Evolutionary conservation across 2,329 filamentous ascomycete species (phyloP).

Genomic region (Colletotrichum sp.): DNA sequence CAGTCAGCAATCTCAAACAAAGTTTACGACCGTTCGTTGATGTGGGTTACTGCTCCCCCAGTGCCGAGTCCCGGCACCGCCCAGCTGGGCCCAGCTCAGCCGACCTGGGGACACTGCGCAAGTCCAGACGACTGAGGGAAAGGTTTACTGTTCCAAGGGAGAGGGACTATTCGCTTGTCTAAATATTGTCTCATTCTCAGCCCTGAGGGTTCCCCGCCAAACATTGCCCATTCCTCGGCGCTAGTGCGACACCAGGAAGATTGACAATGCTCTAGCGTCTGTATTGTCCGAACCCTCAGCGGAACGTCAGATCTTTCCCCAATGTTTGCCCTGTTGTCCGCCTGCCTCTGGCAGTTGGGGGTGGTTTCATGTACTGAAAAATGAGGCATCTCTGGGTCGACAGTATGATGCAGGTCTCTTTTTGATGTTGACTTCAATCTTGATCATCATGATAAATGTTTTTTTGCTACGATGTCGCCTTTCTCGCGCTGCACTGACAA

Average conservation of each 20-base stretch:
- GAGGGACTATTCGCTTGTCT: background rate
- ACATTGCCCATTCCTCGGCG: background rate
- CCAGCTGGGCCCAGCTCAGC: background rate
- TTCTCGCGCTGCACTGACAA: background rate
- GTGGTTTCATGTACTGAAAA: background rate
- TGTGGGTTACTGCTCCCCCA: background rate
- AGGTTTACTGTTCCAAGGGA: background rate
- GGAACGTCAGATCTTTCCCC: background rate
- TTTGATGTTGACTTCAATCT: background rate
- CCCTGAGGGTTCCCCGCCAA: background rate
- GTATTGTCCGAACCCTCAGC: background rate
- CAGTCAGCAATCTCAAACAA: background rate
- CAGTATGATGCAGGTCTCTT: background rate
- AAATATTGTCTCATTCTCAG: slow-evolving; percentile 1
- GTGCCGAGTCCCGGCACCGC: background rate
- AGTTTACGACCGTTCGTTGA: background rate
- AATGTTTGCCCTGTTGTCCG: background rate
- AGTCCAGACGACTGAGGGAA: background rate
- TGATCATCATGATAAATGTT: background rate
- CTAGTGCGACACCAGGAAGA: background rate
- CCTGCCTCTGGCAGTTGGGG: background rate
- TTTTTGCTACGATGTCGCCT: background rate
- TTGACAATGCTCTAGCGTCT: slow-evolving; percentile 5
- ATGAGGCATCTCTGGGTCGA: background rate
- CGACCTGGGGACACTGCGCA: background rate